Conservation (phyloP, 768 basidiomycete species). For the Leccinum pellstonianum region DNA sequence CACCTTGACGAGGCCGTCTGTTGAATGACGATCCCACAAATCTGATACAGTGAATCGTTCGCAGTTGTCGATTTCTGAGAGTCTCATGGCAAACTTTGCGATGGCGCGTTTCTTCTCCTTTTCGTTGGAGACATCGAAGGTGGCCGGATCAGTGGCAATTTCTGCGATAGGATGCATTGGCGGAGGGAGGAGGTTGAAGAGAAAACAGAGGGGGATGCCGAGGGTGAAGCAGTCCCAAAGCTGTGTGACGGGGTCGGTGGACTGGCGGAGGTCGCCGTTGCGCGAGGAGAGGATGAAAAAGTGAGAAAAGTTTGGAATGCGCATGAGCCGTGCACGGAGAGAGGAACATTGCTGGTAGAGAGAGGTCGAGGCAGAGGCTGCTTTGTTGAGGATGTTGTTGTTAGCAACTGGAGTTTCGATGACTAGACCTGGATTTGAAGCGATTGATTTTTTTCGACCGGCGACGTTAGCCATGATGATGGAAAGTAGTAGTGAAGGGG, state of each 20-base stretch:
- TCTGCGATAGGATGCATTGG: constrained; percentile 42
- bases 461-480: constrained; percentile 54
- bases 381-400: constrained; percentile 88
- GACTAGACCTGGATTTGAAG: constrained; percentile 58
- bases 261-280: constrained; percentile 61
- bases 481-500: not conserved
- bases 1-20: constrained; percentile 94
- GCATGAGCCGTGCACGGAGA: constrained; percentile 72
- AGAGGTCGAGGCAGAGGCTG: constrained; percentile 82
- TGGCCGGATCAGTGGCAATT: constrained; percentile 63
- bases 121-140: constrained; percentile 70
- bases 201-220: constrained; percentile 91
- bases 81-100: constrained; percentile 87
- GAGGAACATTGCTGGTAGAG: constrained; percentile 91
- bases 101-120: constrained; percentile 89
- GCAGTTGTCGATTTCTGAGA: constrained; percentile 66
- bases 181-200: constrained; percentile 86
- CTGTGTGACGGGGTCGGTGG: constrained; percentile 90
- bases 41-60: constrained; percentile 91
- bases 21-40: constrained; percentile 86
- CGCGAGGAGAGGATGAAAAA: constrained; percentile 65
- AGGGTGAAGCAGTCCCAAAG: constrained; percentile 93
- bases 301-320: constrained; percentile 68
- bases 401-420: constrained; percentile 75
- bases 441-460: constrained; percentile 79